phyloP scores from a whole-genome alignment of 768 basidiomycete genomes.

The Tricholoma hemisulphureum region DNA sequence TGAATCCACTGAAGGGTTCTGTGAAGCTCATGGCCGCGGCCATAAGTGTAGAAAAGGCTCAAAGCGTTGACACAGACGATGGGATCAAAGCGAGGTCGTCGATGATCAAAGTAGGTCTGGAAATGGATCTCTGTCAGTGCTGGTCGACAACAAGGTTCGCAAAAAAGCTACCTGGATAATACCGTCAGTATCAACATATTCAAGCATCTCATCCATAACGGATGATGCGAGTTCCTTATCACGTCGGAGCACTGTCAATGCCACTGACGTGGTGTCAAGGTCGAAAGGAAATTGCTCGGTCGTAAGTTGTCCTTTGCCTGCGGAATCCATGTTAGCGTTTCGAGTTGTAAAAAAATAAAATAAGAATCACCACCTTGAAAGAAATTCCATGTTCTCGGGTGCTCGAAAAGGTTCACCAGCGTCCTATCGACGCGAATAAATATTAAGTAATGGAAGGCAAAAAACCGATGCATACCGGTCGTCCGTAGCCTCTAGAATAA shows the following conservation, averaged over 20 bases:
- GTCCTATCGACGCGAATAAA: conserved; percentile 25
- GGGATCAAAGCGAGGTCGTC: conserved; percentile 52
- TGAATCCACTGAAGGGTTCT: conserved; percentile 48
- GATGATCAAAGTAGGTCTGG: conserved; percentile 53
- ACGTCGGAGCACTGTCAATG: conserved; percentile 39
- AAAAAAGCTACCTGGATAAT: conserved; percentile 42
- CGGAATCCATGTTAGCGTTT: not conserved
- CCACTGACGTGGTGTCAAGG: conserved; percentile 59
- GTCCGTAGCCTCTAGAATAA: conserved; percentile 52
- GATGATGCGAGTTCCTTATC: conserved; percentile 33
- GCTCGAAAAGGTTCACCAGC: conserved; percentile 44
- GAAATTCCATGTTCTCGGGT: conserved; percentile 52
- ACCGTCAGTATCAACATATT: conserved; percentile 47
- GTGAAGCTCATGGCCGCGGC: conserved; percentile 45
- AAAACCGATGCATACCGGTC: conserved; percentile 33
- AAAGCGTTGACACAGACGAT: conserved; percentile 52
- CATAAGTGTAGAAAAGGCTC: conserved; percentile 48
- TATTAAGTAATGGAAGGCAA: not conserved
- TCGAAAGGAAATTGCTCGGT: conserved; percentile 53
- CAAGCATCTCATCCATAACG: conserved; percentile 59
- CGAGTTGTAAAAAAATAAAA: not conserved
- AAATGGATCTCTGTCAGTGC: conserved; percentile 3
- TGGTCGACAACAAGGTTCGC: not conserved
- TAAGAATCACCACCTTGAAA: conserved; percentile 40
- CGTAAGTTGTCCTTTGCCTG: conserved; percentile 42